Evolutionary conservation across 495 filamentous ascomycete species (phyloP), one percentile per base, ranked within the genome.

Genomic region (Barbatosphaeria neglecta): DNA sequence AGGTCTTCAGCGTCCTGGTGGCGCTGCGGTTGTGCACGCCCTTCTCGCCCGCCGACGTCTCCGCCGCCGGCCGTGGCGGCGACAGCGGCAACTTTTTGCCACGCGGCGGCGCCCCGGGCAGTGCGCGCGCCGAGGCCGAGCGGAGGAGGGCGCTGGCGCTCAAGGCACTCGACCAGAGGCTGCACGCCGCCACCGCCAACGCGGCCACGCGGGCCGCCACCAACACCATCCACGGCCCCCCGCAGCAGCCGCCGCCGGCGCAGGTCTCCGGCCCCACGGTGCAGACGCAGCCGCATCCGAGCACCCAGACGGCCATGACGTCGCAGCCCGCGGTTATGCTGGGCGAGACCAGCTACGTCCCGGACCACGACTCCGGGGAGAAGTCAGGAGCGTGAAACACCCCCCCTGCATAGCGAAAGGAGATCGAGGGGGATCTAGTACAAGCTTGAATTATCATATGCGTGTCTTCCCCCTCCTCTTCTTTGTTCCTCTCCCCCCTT

Each of bases 61-160:
- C 86, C 13, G 82, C 84, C 10, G 83, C 86, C 9, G 13, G 2
- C 22, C 60, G 73, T 25, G 83, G 86, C n/a, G n/a, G n/a, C 22
- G 59, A 71, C 33, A 67, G 73, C 18, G 67, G 69, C 20, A 61
- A 50, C 49, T 64, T 63, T 46, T 61, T 63, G 28, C 80, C 87
- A 56, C 48, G 76, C 73, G 50, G 76, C 73, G 50, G 82, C 70
- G 48, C 70, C 67, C 65, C 85, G 67, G 54, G 88, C 77, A 72
- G 87, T 69, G 74, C 75, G 40, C 78, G 90, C 46, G 93, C 92
- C 42, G 92, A 98, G 62, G 88, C 92, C 1, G 92, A 98, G 69
- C 69, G 92, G 47, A 77, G 92, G 61, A 75, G 92, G 51, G 89
- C 89, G 4, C 61, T 98, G 41, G 92, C 92, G 4, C 70, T 98